phyloP scores from a whole-genome alignment of 1,139 yeast genomes.

The Saccharomyces hybrid region DNA sequence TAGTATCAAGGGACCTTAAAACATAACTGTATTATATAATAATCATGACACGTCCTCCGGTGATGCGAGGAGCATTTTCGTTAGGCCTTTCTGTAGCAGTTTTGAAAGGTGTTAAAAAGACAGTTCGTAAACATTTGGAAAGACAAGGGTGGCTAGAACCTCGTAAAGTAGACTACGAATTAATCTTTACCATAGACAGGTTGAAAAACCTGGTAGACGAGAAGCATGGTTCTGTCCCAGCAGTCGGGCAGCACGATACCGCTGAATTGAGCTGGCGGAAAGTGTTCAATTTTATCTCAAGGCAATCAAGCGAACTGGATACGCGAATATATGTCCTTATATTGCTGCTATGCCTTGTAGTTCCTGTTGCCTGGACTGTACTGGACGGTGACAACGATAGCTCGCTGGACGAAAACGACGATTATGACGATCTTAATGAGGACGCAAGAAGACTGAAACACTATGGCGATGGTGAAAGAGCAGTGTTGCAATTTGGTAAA shows the following conservation, averaged over 20 bases:
- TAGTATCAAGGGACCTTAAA: background rate
- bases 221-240: background rate
- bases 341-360: slow-evolving; percentile 5
- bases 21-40: background rate
- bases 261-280: slow-evolving; percentile 6
- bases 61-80: background rate
- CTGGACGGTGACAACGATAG: background rate
- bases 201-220: background rate
- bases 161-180: background rate
- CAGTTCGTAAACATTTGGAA: background rate
- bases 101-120: background rate
- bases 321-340: slow-evolving; percentile 7
- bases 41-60: background rate
- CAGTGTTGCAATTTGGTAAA: slow-evolving; percentile 21
- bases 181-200: background rate
- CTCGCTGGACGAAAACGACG: background rate
- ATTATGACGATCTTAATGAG: background rate
- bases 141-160: background rate
- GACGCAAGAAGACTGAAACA: slow-evolving; percentile 4
- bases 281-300: slow-evolving; percentile 7
- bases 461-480: slow-evolving; percentile 16
- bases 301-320: slow-evolving; percentile 8
- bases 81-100: background rate
- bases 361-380: slow-evolving; percentile 7
- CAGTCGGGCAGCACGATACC: background rate